A percentile compares a stretch with the other conserved stretches of the same genome.
Evolutionary conservation across 306 rosid species (phyloP).

Genomic region (Rosa persica): DNA sequence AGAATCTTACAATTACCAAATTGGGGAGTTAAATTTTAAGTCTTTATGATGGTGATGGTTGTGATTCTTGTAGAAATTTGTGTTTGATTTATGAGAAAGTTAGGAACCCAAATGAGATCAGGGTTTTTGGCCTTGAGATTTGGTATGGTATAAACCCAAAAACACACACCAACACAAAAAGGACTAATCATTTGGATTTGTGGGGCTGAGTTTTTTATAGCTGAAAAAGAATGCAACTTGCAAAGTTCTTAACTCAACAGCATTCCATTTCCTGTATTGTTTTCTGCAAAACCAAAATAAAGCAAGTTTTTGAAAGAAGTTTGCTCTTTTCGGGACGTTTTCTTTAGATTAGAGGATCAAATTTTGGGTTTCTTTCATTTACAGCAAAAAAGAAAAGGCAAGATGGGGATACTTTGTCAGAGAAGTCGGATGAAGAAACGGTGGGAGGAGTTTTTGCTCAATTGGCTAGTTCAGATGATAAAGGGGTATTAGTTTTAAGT

Average conservation of each 20-base stretch:
- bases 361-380: slow-evolving; percentile 17
- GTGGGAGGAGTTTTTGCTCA: slow-evolving; percentile 42
- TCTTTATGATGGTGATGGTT: neutral
- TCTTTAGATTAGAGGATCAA: slow-evolving; percentile 8
- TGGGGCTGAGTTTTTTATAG: slow-evolving; percentile 10
- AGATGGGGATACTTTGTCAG: slow-evolving; percentile 57
- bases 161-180: neutral
- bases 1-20: neutral
- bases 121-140: neutral
- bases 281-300: neutral
- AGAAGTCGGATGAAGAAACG: slow-evolving; percentile 63
- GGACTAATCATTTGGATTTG: neutral
- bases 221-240: neutral
- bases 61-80: neutral
- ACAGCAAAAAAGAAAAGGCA: slow-evolving; percentile 65
- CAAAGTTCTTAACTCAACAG: neutral
- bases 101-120: neutral
- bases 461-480: slow-evolving; percentile 49
- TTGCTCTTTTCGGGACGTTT: neutral
- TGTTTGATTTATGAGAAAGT: neutral
- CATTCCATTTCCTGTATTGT: neutral
- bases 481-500: slow-evolving; percentile 41
- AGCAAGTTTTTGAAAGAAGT: neutral
- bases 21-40: neutral
- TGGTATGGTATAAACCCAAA: neutral